These are phyloP conservation scores for Perkinsus olseni DNA, from an alignment of 169 alveolate genomes.

Conservation along the genomic window DNA sequence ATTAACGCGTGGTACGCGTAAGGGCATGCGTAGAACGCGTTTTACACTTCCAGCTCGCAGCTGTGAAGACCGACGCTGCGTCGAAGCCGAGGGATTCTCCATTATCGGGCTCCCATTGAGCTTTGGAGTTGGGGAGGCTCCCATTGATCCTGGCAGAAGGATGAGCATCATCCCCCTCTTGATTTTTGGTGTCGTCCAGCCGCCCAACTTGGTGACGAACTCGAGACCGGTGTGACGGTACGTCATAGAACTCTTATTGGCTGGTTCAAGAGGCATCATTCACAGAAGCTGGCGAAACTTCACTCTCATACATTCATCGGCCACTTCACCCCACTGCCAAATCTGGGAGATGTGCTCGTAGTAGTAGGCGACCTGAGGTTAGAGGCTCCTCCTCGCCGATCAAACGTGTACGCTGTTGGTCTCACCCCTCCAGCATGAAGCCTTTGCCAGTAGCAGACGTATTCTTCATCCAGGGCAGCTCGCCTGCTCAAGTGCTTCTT, in stretches of 20 bases:
- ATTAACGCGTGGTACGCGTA: no score
- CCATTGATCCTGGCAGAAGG: no score
- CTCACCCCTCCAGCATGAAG: neutral
- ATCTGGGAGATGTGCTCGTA: neutral
- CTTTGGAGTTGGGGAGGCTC: no score
- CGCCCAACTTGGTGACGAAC: no score
- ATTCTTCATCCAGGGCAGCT: neutral
- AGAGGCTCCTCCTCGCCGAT: neutral
- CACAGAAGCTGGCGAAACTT: neutral
- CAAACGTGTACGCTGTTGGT: neutral
- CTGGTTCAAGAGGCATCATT: neutral
- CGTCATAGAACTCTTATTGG: neutral
- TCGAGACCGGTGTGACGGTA: neutral
- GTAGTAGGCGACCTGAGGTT: neutral
- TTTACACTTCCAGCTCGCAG: neutral
- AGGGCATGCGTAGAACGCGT: no score
- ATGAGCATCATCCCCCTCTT: no score
- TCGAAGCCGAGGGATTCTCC: neutral
- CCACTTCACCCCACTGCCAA: neutral
- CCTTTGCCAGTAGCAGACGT: neutral
- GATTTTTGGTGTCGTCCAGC: no score
- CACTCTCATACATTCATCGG: neutral
- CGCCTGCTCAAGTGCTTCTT: neutral
- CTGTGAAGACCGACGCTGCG: neutral
- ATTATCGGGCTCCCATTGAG: no score